Percentiles rank a stretch among this genome's conserved stretches.
phyloP scores from a whole-genome alignment of 495 filamentous ascomycete species.

The Aspergillus cavernicola region DNA sequence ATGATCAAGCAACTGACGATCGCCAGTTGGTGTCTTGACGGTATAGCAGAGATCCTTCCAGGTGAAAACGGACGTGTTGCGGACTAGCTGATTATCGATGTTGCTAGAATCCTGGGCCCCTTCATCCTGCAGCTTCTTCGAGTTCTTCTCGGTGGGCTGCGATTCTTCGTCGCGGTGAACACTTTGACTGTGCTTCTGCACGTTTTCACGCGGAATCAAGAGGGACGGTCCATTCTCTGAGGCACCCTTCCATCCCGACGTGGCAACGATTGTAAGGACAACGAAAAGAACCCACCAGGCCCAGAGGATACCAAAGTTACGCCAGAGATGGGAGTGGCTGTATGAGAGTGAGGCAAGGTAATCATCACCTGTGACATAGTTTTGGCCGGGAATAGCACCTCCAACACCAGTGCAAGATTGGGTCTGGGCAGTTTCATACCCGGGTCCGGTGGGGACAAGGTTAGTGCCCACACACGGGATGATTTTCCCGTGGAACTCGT shows the following conservation, averaged over 20 bases:
- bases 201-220: constrained; percentile 39
- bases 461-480: constrained; percentile 44
- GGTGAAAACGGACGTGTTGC: constrained; percentile 53
- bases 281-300: constrained; percentile 44
- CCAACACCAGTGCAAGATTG: constrained; percentile 54
- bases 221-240: constrained; percentile 30
- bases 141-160: constrained; percentile 23
- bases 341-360: constrained; percentile 51
- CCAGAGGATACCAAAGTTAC: constrained; percentile 46
- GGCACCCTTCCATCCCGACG: constrained; percentile 32
- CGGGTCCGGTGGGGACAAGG: constrained; percentile 38
- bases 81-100: constrained; percentile 30
- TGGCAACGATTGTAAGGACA: constrained; percentile 34
- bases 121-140: background rate
- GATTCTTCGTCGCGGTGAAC: constrained; percentile 29
- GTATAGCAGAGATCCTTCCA: constrained; percentile 59
- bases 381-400: constrained; percentile 42
- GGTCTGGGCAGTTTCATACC: constrained; percentile 27
- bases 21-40: constrained; percentile 40
- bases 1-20: constrained; percentile 59
- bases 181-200: constrained; percentile 17
- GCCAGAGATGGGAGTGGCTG: constrained; percentile 41
- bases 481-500: constrained; percentile 53
- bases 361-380: constrained; percentile 38
- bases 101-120: constrained; percentile 6